Evolutionary conservation across 176 grass and related monocot genomes (phyloP), one percentile per base, ranked within the genome.

Genomic region (Juncus effusus): DNA sequence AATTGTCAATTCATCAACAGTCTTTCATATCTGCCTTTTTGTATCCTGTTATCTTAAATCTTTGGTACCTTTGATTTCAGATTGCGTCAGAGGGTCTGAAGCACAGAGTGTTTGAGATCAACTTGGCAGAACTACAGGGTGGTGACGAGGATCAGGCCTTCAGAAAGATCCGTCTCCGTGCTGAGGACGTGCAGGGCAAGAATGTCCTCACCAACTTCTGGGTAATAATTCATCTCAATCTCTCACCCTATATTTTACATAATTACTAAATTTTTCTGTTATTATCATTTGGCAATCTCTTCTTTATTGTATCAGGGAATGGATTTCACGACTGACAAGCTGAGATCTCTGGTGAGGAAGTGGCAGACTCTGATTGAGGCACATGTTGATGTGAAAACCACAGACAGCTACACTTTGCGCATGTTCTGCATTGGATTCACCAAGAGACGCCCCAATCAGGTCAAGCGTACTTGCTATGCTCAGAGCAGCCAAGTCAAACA

Each of bases 131-230:
- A 58, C 84, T 93, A 51, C 84, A 93, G 58, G 76, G 40, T 49
- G 76, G 41, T 40, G 90, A 95, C 28, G 90, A 94, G 60, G 85
- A 94, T 39, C 85, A 94, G 72, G 68, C 90, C 9, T 88, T 78
- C 76, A 73, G 82, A 40, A 95, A 95, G 65, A 76, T 95, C 77
- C 75, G 85, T 54, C 90, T 95, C 45, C 85, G 90, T 64, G 82
- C 85, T 0, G 85, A 95, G 77, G 85, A 95, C 45, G 76, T 95
- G 0, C 90, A 88, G 59, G 90, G 90, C 5, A 85, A 70, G 37
- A 94, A 94, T 45, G 90, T 94, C 0, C 76, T 94, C 1, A 94
- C 90, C 1, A 94, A 94, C 60, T 94, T 94, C 13, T 94, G 82
- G 85, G 90, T 94, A 59, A 71, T 42, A 56, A 38, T 42, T 51